Conservation (phyloP, 2,329 filamentous ascomycete species). For the Escovopsis sp. region DNA sequence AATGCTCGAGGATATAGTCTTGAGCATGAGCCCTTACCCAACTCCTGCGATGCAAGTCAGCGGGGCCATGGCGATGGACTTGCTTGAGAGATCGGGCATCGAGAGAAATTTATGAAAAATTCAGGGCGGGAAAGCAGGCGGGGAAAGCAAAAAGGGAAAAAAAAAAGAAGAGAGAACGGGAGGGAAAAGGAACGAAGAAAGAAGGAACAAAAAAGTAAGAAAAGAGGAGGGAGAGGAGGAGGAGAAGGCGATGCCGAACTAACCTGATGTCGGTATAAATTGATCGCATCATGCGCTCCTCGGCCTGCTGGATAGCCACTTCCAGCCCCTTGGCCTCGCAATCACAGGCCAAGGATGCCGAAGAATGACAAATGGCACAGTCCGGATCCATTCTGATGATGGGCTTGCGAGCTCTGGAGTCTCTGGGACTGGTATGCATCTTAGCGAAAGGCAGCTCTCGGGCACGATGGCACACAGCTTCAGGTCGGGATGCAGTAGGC, state of each 20-base stretch:
- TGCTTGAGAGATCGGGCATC: not conserved
- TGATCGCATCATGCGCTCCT: constrained; percentile 47
- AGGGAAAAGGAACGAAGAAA: not conserved
- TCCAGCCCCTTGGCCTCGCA: constrained; percentile 54
- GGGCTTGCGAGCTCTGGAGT: constrained; percentile 29
- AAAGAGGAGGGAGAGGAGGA: too few relatives aligned
- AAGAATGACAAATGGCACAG: constrained; percentile 51
- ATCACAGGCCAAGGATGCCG: constrained; percentile 44
- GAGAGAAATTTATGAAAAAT: not conserved
- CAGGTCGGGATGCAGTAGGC: constrained; percentile 4
- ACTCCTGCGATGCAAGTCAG: constrained; percentile 24
- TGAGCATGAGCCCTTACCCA: constrained; percentile 54
- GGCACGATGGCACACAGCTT: constrained; percentile 2
- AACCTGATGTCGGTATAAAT: constrained; percentile 52
- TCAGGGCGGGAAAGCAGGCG: too few relatives aligned
- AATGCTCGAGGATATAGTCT: constrained; percentile 54
- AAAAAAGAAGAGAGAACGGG: not conserved
- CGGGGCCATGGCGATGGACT: not conserved
- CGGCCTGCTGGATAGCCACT: constrained; percentile 46
- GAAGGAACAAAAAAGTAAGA: too few relatives aligned
- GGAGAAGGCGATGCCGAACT: constrained; percentile 8
- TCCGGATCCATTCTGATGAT: constrained; percentile 53
- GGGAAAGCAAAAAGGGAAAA: not conserved
- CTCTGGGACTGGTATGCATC: constrained; percentile 38
- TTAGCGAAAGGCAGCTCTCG: constrained; percentile 21